Evolutionary conservation across 2,329 filamentous ascomycete genomes (phyloP).

Genomic region (Lasiodiplodia theobromae): DNA sequence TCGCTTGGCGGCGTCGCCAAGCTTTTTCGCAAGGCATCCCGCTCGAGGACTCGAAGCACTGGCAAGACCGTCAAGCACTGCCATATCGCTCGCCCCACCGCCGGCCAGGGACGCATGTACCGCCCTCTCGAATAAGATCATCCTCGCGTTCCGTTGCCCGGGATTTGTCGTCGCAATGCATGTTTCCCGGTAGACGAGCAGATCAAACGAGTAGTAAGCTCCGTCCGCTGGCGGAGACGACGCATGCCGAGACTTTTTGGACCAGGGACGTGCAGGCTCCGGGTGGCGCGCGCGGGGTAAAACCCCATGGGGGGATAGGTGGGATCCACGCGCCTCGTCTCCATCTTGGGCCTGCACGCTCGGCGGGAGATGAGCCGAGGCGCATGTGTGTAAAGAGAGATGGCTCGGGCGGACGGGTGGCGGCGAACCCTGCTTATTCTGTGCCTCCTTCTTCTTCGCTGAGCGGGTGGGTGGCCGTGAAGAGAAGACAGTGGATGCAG

Average conservation of each 20-base stretch:
- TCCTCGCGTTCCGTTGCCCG: not conserved
- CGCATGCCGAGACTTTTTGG: constrained; percentile 1
- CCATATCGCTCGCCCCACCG: not conserved
- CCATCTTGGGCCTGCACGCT: not conserved
- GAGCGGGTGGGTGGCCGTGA: not conserved
- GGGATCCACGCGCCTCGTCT: not conserved
- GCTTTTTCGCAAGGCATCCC: constrained; percentile 1
- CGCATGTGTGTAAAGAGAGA: too few relatives aligned
- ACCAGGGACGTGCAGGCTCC: not conserved
- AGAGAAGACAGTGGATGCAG: not conserved
- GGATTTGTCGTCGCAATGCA: not conserved
- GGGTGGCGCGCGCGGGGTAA: not conserved
- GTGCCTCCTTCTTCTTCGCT: not conserved
- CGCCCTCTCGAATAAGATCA: not conserved
- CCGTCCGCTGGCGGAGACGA: not conserved
- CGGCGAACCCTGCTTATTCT: not conserved
- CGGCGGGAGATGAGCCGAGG: constrained; percentile 14
- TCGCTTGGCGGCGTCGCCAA: constrained; percentile 14
- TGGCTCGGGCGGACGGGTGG: not conserved
- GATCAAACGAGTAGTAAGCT: not conserved
- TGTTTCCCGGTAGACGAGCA: not conserved
- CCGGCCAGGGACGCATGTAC: not conserved
- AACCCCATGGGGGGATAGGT: constrained; percentile 1
- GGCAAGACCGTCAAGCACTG: not conserved
- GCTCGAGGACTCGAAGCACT: not conserved